Base-by-base conservation (phyloP, 179 eudicot species). In the Corrigiola litoralis region DNA sequence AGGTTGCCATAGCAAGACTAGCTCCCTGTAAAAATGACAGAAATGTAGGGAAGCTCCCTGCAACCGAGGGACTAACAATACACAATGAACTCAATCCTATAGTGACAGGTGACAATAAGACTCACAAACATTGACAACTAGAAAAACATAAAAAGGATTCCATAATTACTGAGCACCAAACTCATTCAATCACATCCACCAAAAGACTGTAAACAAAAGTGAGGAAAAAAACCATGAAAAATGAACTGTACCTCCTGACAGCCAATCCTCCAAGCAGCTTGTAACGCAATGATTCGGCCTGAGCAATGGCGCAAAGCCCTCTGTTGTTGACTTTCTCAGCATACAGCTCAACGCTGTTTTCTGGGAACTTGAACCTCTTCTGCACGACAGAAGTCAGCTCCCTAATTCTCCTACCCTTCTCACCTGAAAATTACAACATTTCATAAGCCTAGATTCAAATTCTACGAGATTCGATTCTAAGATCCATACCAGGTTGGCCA, bases 201-300 rank as follows among this genome's bases (percentile, higher is more conserved):
- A n/a, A n/a, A n/a, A n/a, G n/a, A n/a, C n/a, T n/a, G n/a, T n/a
- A n/a, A n/a, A n/a, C n/a, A n/a, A n/a, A n/a, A n/a, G 18, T n/a
- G n/a, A 11, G n/a, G 10, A 16, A 44, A 5, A 46, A 29, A 27
- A 42, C n/a, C 8, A 4, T 3, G 29, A 0, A 3, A 20, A 2
- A 31, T 1, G 16, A 62, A 32, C 0, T 5, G 44, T 75, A 81
- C 86, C 86, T 82, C 65, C 86, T 58, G 29, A 82, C 86, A 42
- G 86, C 86, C 60, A 82, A 78, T n/a, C 86, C 86, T 49, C 86
- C 86, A 52, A 82, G 86, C 31, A 82, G 83, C 81, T 82, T 82
- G 83, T 82, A 82, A 11, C 86, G 81, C 45, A 82, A 45, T 16
- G 86, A 82, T 63, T 82, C 85, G 0, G 83, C 82, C 75, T 82